Evolutionary conservation across 441 rosid species (phyloP).

Genomic region (Gossypium laxum): DNA sequence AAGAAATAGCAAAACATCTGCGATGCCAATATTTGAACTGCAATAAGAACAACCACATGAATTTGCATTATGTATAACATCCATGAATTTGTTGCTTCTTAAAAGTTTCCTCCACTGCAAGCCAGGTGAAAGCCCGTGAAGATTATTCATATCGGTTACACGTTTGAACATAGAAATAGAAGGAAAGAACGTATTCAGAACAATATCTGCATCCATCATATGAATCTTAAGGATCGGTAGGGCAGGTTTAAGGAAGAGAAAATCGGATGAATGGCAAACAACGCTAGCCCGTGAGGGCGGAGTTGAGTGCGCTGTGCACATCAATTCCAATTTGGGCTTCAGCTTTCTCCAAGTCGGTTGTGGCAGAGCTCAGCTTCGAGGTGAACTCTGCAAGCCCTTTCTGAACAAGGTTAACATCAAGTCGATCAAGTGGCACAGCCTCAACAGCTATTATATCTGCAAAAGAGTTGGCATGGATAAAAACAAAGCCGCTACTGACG

Average conservation of each 20-base stretch:
- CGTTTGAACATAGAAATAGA: background rate
- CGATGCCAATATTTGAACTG: background rate
- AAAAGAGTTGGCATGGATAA: constrained; percentile 45
- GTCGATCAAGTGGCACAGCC: constrained; percentile 42
- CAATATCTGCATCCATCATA: background rate
- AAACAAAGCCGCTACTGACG: constrained; percentile 50
- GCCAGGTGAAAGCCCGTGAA: background rate
- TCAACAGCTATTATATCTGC: constrained; percentile 46
- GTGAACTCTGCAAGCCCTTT: constrained; percentile 54
- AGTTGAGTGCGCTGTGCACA: constrained; percentile 42
- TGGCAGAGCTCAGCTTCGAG: constrained; percentile 43
- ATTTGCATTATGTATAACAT: background rate
- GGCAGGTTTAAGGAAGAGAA: background rate
- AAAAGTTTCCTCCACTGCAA: constrained; percentile 1
- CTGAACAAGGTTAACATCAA: constrained; percentile 37
- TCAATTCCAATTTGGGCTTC: constrained; percentile 62
- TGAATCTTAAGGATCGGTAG: background rate
- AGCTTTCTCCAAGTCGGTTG: constrained; percentile 51
- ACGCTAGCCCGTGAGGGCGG: constrained; percentile 37
- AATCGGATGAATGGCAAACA: background rate
- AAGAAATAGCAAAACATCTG: background rate
- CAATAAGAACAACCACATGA: background rate
- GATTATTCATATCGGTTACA: constrained; percentile 10
- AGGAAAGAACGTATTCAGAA: background rate
- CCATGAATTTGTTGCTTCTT: background rate